These are phyloP conservation scores for Rhizopogon salebrosus DNA, from an alignment of 768 basidiomycete genomes.

Conservation along the genomic window DNA sequence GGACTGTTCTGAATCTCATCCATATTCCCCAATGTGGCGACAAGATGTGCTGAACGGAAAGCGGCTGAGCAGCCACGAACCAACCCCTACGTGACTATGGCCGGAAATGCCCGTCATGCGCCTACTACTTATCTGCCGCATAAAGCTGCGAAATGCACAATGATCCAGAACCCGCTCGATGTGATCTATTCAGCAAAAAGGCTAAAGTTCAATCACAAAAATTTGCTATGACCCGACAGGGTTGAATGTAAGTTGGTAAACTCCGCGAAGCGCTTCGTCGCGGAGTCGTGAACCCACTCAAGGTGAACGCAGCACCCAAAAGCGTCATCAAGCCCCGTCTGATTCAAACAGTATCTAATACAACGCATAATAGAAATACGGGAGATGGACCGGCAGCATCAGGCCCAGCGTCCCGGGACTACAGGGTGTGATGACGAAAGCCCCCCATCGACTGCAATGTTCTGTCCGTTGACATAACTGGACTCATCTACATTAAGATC, in stretches of 20 bases:
- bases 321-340: background rate
- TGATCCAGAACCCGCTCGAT: too few relatives aligned
- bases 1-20: too few relatives aligned
- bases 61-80: too few relatives aligned
- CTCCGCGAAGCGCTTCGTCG: slow-evolving; percentile 20
- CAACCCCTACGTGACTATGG: too few relatives aligned
- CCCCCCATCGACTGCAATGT: slow-evolving; percentile 83
- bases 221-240: background rate
- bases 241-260: slow-evolving; percentile 6
- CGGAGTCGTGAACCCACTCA: slow-evolving; percentile 14
- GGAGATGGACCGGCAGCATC: slow-evolving; percentile 8
- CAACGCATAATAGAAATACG: background rate
- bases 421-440: slow-evolving; percentile 77
- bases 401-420: slow-evolving; percentile 70
- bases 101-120: too few relatives aligned
- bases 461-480: slow-evolving; percentile 90
- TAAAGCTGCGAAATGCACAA: background rate
- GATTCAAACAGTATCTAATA: slow-evolving; percentile 2
- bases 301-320: background rate
- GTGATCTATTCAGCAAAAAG: background rate
- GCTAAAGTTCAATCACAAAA: background rate
- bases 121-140: background rate
- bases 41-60: too few relatives aligned
- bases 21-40: too few relatives aligned
- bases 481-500: slow-evolving; percentile 58